Evolutionary conservation across 2,329 filamentous ascomycete species (phyloP), one percentile per base, ranked within the genome.

Genomic region (Didymella arachidicola): DNA sequence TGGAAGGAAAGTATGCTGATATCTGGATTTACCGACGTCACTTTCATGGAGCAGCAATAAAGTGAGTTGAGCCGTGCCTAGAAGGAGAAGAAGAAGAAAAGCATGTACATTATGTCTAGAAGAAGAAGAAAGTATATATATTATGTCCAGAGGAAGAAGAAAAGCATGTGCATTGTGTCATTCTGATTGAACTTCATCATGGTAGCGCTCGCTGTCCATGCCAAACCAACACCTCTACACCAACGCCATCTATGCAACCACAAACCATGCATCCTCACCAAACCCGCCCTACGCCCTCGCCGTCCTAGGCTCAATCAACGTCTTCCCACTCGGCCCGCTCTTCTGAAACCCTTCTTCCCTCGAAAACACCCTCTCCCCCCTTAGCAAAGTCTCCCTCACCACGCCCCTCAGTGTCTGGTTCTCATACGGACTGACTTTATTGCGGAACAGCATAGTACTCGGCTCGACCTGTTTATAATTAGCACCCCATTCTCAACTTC

Each of bases 381-480:
- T 83, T 61, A 97, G 72, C 90, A 92, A 97, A 7, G 93, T 97
- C 83, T 96, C 91, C 58, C 80, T 82, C 11, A 97, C 93, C 59
- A 92, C 86, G 1, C 93, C 93, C 45, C 83, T 85, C 69, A 97
- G 88, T 30, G 81, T 83, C 77, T 89, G 90, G 19, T 91, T 91
- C 75, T 97, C 90, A 83, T 96, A 97, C 0, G 93, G 93, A 56
- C 89, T 93, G 81, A 92, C 93, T 72, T 92, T 92, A 78, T 97
- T 97, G 78, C 92, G 89, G 85, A 96, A 99, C 66, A 95, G 85
- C 93, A 99, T 96, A 48, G 92, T 92, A 61, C 85, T 87, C n/a
- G 71, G 78, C 71, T 79, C 79, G 52, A 84, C 78, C 73, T 72
- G 38, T 4, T 6, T 3, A 19, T 11, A 1, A 14, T 48, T 43